A percentile compares a stretch with the other conserved stretches of the same genome.
These are phyloP conservation scores for Termitomyces sp. DNA, from an alignment of 768 basidiomycete genomes.

Conservation along the genomic window DNA sequence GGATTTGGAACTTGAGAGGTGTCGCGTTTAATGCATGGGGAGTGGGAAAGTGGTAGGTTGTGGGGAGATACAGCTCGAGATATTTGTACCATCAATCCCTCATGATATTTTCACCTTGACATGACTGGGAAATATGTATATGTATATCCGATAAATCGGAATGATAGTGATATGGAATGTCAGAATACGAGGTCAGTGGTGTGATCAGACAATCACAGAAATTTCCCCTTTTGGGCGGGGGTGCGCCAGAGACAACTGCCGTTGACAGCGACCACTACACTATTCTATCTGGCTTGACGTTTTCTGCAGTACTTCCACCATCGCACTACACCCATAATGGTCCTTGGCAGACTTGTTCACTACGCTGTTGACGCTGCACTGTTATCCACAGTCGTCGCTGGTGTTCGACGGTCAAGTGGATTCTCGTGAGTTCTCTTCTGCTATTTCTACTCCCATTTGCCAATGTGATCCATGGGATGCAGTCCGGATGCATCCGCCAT, in stretches of 20 bases:
- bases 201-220: not conserved
- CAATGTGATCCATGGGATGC: conserved; percentile 2
- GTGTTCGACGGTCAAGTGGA: conserved; percentile 85
- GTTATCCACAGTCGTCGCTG: conserved; percentile 85
- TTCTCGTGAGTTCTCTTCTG: conserved; percentile 61
- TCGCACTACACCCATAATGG: conserved; percentile 27
- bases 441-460: conserved; percentile 1
- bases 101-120: too few species aligned
- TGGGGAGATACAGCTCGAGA: not conserved
- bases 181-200: not conserved
- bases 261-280: not conserved
- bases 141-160: not conserved
- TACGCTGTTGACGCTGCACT: conserved; percentile 82
- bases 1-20: conserved; percentile 62
- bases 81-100: too few species aligned
- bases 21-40: conserved; percentile 56
- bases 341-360: conserved; percentile 72
- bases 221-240: not conserved
- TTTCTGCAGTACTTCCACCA: not conserved
- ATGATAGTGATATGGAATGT: too few species aligned
- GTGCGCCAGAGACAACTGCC: not conserved
- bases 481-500: conserved; percentile 68
- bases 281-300: not conserved
- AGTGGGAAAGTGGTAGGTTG: not conserved
- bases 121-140: too few species aligned